Base-by-base conservation (phyloP, 164 flowering plant species). In the Houttuynia cordata region DNA sequence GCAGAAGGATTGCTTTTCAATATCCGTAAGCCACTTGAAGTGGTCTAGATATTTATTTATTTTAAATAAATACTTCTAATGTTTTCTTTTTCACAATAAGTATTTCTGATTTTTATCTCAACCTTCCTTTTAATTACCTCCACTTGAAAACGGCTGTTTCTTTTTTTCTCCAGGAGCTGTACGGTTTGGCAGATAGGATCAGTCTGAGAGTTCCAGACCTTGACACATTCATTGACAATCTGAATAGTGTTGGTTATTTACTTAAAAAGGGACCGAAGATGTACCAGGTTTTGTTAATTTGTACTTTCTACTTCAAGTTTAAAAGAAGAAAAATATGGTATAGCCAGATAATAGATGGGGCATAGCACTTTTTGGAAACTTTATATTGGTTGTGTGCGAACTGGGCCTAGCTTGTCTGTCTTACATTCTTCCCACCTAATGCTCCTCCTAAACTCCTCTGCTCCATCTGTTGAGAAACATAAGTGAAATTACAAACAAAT, bases 261-360 rank as follows among this genome's bases (percentile, higher is more conserved):
- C 79, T 94, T 51, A 94, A 94, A 82, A 94, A 94, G 68, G 99
- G 99, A 24, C 90, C 96, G 20, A 91, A 79, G 73, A 94, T 79
- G 51, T 94, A 80, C 66, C 99, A 91, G 97, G 97, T 94, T 84
- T 19, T 41, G 21, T 14, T 15, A 7, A 30, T 30, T 22, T 7
- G 57, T 25, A 19, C 23, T 9, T 0, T 24, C 21, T 40, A 23
- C 22, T n/a, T 34, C 24, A 24, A 24, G 1, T 8, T 25, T 15
- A 10, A 20, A 19, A n/a, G 4, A 13, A 10, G 17, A 13, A 22
- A 7, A 13, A 20, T 53, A 12, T 23, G 17, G 13, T 34, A 34
- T n/a, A 10, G 22, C 19, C 10, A 59, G n/a, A 13, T 25, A 23
- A 30, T n/a, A 39, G 12, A 56, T 8, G 18, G 25, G n/a, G 18